These are phyloP conservation scores for Penicillium waksmanii DNA, from an alignment of 495 filamentous ascomycete species.

Conservation along the genomic window DNA sequence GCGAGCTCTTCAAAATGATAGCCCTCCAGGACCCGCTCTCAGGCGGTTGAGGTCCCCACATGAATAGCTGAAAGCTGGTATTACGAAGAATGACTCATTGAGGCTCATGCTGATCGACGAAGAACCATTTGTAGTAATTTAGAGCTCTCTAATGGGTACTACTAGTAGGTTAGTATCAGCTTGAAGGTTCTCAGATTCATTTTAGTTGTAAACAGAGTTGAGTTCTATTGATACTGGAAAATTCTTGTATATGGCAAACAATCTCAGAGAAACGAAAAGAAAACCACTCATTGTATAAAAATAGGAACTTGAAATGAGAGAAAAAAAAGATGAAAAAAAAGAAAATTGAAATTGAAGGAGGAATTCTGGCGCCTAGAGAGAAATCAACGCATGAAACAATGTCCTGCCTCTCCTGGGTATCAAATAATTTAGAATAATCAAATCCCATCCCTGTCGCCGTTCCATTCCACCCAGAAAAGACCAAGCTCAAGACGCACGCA, in stretches of 20 bases:
- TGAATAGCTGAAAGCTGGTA: no score
- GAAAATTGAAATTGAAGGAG: neutral
- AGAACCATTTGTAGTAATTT: no score
- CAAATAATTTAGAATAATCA: conserved; percentile 16
- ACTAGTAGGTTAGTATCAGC: no score
- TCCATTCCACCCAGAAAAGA: conserved; percentile 4
- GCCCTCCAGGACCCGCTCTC: no score
- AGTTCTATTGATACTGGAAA: neutral
- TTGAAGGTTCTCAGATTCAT: no score
- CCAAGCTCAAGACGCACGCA: neutral
- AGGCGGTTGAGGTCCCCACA: no score
- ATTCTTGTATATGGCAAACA: neutral
- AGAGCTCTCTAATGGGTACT: no score
- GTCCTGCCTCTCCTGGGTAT: conserved; percentile 21
- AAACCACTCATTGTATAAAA: neutral
- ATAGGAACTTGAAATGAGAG: neutral
- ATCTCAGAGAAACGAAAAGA: neutral
- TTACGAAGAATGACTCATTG: no score
- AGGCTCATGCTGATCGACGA: no score
- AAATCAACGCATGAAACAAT: conserved; percentile 7
- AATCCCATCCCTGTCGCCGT: conserved; percentile 5
- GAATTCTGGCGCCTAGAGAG: conserved; percentile 9
- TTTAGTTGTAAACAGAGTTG: neutral
- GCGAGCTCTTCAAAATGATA: no score
- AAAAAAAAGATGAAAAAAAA: no score